Base-by-base conservation (phyloP, 164 flowering plant species). In the Vitis riparia region DNA sequence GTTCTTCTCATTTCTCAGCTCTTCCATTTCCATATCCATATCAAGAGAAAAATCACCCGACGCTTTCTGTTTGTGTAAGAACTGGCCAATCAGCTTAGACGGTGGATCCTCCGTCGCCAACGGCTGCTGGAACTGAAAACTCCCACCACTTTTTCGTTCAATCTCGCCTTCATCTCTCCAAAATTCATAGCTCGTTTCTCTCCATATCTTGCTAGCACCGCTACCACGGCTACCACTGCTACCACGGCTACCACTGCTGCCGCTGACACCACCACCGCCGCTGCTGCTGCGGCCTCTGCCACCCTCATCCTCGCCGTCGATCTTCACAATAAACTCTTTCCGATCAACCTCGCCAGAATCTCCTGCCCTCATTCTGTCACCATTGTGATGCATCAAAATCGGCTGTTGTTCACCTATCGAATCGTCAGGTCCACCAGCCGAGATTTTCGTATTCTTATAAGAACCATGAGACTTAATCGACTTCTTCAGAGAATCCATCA, bases 21-120 rank as follows among this genome's bases (percentile, higher is more conserved):
- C 80, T 1, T 74, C 82, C 76, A 73, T 74, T 59, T 79, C 83
- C 67, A 83, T 10, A 55, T 83, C 84, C 82, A 80, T 83, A 48
- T 83, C 86, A 19, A 83, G 62, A 3, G 84, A 51, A 16, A 74
- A 23, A 27, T 80, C 84, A 16, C 79, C 80, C 11, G 73, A 59
- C 4, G 68, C 77, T 29, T 59, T 62, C 70, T 81, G 81, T 62
- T 67, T 73, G 51, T 71, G 72, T 58, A 81, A 23, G 10, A 79
- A 81, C 77, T 73, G 73, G 9, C 81, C 84, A 37, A 81, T 81
- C 67, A 81, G 73, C 76, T 70, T 73, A 53, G 82, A 67, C 17
- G 87, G 82, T 15, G 84, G 84, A 51, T 74, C 78, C 14, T 72
- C 82, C 57, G 7, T 10, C 11, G 3, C 58, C 10, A 7, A 2